Percentiles rank a stretch among this genome's conserved stretches.
phyloP scores from a whole-genome alignment of 352 stramenopile species.

The Phytophthora aleatoria region DNA sequence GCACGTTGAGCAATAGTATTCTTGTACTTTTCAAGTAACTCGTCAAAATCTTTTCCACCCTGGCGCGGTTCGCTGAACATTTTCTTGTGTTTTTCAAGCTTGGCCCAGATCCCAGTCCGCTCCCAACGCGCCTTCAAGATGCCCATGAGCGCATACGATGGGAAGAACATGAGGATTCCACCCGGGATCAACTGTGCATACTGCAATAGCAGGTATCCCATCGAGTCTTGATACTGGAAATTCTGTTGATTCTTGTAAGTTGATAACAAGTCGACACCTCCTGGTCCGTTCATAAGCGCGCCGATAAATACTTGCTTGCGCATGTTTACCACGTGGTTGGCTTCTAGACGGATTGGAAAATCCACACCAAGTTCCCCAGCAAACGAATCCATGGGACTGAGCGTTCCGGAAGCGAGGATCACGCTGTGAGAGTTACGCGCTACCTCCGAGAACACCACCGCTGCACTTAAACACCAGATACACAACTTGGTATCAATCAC shows the following conservation, averaged over 20 bases:
- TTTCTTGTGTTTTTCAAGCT: slow-evolving; percentile 59
- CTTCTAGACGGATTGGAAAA: slow-evolving; percentile 81
- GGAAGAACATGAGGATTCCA: slow-evolving; percentile 84
- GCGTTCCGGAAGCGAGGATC: slow-evolving; percentile 78
- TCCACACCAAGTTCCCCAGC: slow-evolving; percentile 76
- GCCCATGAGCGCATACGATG: slow-evolving; percentile 78
- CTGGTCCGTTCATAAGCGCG: slow-evolving; percentile 62
- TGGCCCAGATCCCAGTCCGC: slow-evolving; percentile 53
- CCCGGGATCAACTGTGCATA: slow-evolving; percentile 66
- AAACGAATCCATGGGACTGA: slow-evolving; percentile 89
- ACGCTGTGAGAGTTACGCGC: slow-evolving; percentile 60
- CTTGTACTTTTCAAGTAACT: slow-evolving; percentile 75
- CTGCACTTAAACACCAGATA: slow-evolving; percentile 83
- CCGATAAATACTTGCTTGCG: slow-evolving; percentile 78
- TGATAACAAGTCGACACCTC: slow-evolving; percentile 64
- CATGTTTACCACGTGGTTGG: slow-evolving; percentile 87
- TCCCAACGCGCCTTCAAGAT: slow-evolving; percentile 63
- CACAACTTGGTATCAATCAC: slow-evolving; percentile 63
- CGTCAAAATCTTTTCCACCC: slow-evolving; percentile 80
- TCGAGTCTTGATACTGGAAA: slow-evolving; percentile 79
- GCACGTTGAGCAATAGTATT: slow-evolving; percentile 38
- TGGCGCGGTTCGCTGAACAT: slow-evolving; percentile 70
- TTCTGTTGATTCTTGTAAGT: slow-evolving; percentile 84
- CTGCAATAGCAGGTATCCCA: slow-evolving; percentile 69
- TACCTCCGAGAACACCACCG: slow-evolving; percentile 77